Evolutionary conservation across 2,329 filamentous ascomycete genomes (phyloP).

Genomic region (Sclerotinia trifoliorum): DNA sequence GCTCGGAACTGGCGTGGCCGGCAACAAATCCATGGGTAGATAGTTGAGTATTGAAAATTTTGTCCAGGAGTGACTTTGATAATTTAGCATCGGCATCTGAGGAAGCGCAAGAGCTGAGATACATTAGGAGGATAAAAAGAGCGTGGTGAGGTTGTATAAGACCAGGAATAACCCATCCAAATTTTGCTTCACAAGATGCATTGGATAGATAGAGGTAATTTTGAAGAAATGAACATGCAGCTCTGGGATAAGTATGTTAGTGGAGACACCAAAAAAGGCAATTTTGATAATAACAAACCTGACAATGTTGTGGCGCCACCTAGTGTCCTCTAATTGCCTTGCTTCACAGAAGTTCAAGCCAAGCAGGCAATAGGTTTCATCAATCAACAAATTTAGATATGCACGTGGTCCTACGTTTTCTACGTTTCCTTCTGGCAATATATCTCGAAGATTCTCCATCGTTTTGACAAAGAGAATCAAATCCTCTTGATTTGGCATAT

Average conservation of each 20-base stretch:
- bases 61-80: neutral
- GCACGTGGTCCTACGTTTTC: neutral
- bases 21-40: no score
- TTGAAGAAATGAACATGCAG: slow-evolving; percentile 18
- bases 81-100: neutral
- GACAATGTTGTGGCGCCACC: neutral
- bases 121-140: slow-evolving; percentile 22
- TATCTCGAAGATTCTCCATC: neutral
- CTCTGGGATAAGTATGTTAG: neutral
- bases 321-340: neutral
- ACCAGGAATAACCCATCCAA: slow-evolving; percentile 10
- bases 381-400: neutral
- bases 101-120: slow-evolving; percentile 18
- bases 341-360: neutral
- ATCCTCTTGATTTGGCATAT: slow-evolving; percentile 1
- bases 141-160: slow-evolving; percentile 23
- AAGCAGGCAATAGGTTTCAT: neutral
- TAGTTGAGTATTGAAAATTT: neutral
- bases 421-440: neutral
- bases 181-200: neutral
- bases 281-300: neutral
- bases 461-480: neutral
- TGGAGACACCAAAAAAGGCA: neutral
- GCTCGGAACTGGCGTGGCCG: neutral
- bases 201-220: slow-evolving; percentile 10